Evolutionary conservation across 2,329 filamentous ascomycete species (phyloP).

Genomic region (Colletotrichum higginsianum): DNA sequence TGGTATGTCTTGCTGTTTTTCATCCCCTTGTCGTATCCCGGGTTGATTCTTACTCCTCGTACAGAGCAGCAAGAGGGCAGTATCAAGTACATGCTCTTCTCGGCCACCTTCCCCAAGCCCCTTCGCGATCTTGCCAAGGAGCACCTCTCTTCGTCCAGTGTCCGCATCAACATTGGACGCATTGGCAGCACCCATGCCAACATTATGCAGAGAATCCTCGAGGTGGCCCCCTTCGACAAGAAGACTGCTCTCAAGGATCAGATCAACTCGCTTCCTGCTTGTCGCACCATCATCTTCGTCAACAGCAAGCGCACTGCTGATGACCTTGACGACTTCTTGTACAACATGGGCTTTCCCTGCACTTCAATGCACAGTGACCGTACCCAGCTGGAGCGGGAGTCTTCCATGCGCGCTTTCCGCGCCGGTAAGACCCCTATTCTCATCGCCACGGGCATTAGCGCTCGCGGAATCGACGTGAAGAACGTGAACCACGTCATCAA

Average conservation of each 20-base stretch:
- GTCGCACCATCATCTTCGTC: slow-evolving; percentile 90
- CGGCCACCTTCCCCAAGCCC: slow-evolving; percentile 90
- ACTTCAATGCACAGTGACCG: slow-evolving; percentile 92
- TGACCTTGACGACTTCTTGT: slow-evolving; percentile 89
- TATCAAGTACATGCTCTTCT: slow-evolving; percentile 86
- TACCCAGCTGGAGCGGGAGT: slow-evolving; percentile 92
- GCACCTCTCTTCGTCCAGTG: slow-evolving; percentile 80
- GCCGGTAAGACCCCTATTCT: slow-evolving; percentile 82
- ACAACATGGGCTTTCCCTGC: slow-evolving; percentile 82
- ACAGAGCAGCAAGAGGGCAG: slow-evolving; percentile 82
- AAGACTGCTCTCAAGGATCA: slow-evolving; percentile 80
- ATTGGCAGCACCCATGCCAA: slow-evolving; percentile 87
- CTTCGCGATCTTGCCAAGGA: slow-evolving; percentile 83
- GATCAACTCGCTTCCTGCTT: slow-evolving; percentile 77
- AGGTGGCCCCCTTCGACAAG: slow-evolving; percentile 77
- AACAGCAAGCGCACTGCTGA: slow-evolving; percentile 86
- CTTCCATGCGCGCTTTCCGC: slow-evolving; percentile 89
- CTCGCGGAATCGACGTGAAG: slow-evolving; percentile 89
- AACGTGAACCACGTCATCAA: slow-evolving; percentile 95
- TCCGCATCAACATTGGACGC: slow-evolving; percentile 89
- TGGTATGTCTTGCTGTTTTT: slow-evolving; percentile 70
- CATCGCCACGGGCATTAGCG: slow-evolving; percentile 87
- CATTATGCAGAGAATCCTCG: slow-evolving; percentile 84
- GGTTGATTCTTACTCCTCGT: slow-evolving; percentile 45
- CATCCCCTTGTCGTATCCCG: background rate